A percentile compares a stretch with the other conserved stretches of the same genome.
phyloP scores from a whole-genome alignment of 164 flowering plant species.

The Chimonanthus praecox region DNA sequence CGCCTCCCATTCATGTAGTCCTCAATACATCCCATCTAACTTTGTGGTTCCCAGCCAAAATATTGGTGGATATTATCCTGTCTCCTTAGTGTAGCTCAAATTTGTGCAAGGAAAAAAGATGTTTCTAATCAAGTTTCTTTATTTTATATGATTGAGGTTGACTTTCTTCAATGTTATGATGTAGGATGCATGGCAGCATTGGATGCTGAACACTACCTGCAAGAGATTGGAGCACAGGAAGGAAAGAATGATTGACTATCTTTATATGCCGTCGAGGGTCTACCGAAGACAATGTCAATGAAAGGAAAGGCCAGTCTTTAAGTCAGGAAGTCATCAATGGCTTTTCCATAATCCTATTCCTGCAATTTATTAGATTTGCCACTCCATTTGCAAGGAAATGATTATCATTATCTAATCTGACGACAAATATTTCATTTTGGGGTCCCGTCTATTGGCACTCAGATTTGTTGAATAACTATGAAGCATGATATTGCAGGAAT shows the following conservation, averaged over 20 bases:
- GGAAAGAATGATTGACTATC: constrained; percentile 64
- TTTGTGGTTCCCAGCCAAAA: too few species aligned
- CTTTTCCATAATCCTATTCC: neutral
- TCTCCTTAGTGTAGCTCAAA: too few species aligned
- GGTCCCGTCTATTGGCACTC: neutral
- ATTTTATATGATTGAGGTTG: too few species aligned
- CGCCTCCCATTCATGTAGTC: too few species aligned
- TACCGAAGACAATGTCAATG: neutral
- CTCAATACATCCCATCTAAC: too few species aligned
- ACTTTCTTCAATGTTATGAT: neutral
- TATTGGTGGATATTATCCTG: too few species aligned
- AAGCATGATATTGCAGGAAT: neutral
- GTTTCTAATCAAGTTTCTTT: too few species aligned
- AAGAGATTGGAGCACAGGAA: constrained; percentile 74
- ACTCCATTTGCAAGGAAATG: neutral
- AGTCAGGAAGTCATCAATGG: neutral
- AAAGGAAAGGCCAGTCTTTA: neutral
- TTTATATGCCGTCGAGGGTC: constrained; percentile 1
- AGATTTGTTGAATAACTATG: neutral
- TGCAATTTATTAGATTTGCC: too few species aligned
- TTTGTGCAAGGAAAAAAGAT: too few species aligned
- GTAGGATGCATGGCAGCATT: constrained; percentile 97
- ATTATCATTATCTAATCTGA: too few species aligned
- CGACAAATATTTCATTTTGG: neutral
- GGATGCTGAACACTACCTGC: constrained; percentile 95